Conservation (phyloP, 495 filamentous ascomycete species). For the Podospora fimiseda region DNA sequence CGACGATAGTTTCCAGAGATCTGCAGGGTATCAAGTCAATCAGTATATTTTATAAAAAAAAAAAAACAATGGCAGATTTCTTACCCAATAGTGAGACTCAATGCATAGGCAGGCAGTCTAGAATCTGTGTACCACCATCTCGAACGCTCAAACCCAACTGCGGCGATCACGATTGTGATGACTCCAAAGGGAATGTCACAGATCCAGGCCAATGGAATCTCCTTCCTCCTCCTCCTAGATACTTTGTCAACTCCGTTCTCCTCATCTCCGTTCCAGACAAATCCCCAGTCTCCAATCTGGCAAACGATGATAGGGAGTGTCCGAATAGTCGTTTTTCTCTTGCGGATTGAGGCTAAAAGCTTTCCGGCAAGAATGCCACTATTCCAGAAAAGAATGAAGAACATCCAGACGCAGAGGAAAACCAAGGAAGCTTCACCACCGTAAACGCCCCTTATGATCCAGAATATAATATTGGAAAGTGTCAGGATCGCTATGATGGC, state of each 20-base stretch:
- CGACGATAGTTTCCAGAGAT: neutral
- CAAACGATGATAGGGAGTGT: conserved; percentile 3
- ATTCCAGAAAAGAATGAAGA: conserved; percentile 9
- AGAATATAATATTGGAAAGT: conserved; percentile 9
- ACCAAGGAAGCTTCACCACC: neutral
- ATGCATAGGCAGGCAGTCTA: neutral
- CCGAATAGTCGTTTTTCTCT: neutral
- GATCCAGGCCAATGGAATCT: neutral
- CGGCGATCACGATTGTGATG: conserved; percentile 1
- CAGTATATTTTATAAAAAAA: too few species aligned
- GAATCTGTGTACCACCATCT: neutral
- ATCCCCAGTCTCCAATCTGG: conserved; percentile 10
- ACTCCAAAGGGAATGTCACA: conserved; percentile 8
- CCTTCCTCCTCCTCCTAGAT: neutral
- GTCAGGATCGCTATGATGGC: neutral
- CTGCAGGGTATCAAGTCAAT: too few species aligned
- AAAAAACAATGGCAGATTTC: neutral
- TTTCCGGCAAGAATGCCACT: neutral
- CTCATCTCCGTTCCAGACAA: conserved; percentile 3
- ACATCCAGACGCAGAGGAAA: conserved; percentile 4
- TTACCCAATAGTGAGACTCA: neutral
- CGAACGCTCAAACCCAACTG: neutral
- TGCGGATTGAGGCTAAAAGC: neutral
- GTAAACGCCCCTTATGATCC: neutral
- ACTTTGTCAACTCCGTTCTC: neutral